Conservation (phyloP, 1,139 yeast genomes). For the Blastobotrys proliferans region DNA sequence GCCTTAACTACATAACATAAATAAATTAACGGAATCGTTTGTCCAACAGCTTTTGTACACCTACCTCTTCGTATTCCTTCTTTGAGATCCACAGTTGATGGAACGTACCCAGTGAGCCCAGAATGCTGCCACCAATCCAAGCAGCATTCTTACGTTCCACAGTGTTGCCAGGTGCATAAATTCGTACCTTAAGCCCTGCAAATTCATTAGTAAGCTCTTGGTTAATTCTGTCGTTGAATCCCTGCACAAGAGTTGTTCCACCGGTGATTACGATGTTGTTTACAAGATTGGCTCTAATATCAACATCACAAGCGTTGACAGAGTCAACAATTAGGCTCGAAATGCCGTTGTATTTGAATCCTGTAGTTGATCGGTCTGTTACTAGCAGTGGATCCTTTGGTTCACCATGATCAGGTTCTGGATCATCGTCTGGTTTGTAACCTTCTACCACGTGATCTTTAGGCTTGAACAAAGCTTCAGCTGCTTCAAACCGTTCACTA, state of each 20-base stretch:
- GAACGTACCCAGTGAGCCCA: conserved; percentile 90
- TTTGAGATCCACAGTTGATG: conserved; percentile 97
- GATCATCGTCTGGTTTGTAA: conserved; percentile 15
- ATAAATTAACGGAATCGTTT: conserved; percentile 27
- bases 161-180: conserved; percentile 83
- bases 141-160: conserved; percentile 80
- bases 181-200: conserved; percentile 89
- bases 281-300: conserved; percentile 83
- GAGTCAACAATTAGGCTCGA: conserved; percentile 68
- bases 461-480: conserved; percentile 67
- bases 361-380: conserved; percentile 22
- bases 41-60: conserved; percentile 62
- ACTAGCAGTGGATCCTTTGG: conserved; percentile 19
- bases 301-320: conserved; percentile 69
- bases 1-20: no score
- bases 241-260: conserved; percentile 82
- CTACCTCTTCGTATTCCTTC: conserved; percentile 88
- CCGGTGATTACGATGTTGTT: conserved; percentile 93
- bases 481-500: conserved; percentile 61
- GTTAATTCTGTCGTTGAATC: conserved; percentile 75
- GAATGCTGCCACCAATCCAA: conserved; percentile 95
- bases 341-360: conserved; percentile 46
- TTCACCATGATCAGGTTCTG: conserved; percentile 23
- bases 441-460: conserved; percentile 33
- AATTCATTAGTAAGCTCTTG: conserved; percentile 66